Conservation (phyloP, 2,329 filamentous ascomycete species). For the Aspergillus sp. region DNA sequence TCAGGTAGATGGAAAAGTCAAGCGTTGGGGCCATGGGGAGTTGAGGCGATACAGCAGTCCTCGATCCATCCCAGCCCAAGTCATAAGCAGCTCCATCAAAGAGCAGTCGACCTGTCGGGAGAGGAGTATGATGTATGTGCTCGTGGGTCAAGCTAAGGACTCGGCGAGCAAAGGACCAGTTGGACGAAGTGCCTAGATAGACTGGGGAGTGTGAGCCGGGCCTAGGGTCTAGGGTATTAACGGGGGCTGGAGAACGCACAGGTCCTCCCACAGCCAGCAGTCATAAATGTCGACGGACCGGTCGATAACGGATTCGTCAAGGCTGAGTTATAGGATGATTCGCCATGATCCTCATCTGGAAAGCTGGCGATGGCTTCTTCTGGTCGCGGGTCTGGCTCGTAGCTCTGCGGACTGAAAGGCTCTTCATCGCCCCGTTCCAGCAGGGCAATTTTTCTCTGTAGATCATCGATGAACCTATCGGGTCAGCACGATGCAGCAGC, state of each 20-base stretch:
- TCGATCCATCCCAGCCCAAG: slow-evolving; percentile 46
- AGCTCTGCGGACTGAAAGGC: slow-evolving; percentile 12
- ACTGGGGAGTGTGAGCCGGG: slow-evolving; percentile 23
- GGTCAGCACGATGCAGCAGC: background rate
- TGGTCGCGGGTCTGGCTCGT: slow-evolving; percentile 10
- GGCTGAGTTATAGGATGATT: slow-evolving; percentile 17
- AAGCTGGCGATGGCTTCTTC: slow-evolving; percentile 1
- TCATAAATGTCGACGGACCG: slow-evolving; percentile 39
- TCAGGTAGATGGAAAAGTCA: slow-evolving; percentile 47
- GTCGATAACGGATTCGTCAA: slow-evolving; percentile 42
- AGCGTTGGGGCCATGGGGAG: slow-evolving; percentile 40
- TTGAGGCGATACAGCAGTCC: slow-evolving; percentile 24
- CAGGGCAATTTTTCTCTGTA: slow-evolving; percentile 26
- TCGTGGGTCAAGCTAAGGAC: slow-evolving; percentile 48
- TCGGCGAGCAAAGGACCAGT: slow-evolving; percentile 51
- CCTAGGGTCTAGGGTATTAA: slow-evolving; percentile 1
- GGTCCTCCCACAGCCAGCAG: slow-evolving; percentile 36
- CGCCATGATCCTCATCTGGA: background rate
- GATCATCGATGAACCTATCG: slow-evolving; percentile 31
- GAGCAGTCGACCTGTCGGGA: slow-evolving; percentile 41
- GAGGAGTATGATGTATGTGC: slow-evolving; percentile 38
- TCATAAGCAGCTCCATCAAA: slow-evolving; percentile 52
- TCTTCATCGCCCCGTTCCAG: slow-evolving; percentile 14
- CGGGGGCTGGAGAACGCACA: slow-evolving; percentile 29
- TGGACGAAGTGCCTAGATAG: slow-evolving; percentile 53